A percentile compares a stretch with the other conserved stretches of the same genome.
These are phyloP conservation scores for Apiotrichum brassicae DNA, from an alignment of 1,284 basidiomycete species.

Conservation along the genomic window DNA sequence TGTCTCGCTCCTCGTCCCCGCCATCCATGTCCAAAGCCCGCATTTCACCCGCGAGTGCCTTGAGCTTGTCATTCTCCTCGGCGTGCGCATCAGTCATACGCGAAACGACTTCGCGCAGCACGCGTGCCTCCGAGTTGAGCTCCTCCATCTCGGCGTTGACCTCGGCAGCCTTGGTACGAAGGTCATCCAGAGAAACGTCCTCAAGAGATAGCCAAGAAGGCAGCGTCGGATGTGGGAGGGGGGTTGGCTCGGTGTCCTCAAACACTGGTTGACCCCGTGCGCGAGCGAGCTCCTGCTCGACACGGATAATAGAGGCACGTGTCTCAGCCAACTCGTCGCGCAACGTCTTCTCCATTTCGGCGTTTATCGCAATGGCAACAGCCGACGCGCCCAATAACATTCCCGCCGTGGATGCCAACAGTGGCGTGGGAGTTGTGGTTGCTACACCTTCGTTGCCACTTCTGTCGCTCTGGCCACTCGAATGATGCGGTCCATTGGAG, in stretches of 20 bases:
- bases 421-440: too few relatives aligned
- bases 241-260: background rate
- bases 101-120: constrained; percentile 20
- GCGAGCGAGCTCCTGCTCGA: constrained; percentile 24
- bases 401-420: background rate
- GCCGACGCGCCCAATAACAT: constrained; percentile 12
- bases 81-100: constrained; percentile 23
- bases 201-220: constrained; percentile 4
- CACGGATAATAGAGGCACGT: constrained; percentile 24
- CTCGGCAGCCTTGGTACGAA: constrained; percentile 3
- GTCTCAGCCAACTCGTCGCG: constrained; percentile 35
- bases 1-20: constrained; percentile 23
- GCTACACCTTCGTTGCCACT: too few relatives aligned
- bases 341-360: constrained; percentile 36
- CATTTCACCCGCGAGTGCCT: constrained; percentile 23
- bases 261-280: constrained; percentile 6
- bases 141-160: constrained; percentile 4
- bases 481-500: background rate
- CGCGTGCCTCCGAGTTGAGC: constrained; percentile 11
- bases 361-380: constrained; percentile 30
- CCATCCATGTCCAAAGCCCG: constrained; percentile 18
- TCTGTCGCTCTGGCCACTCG: background rate
- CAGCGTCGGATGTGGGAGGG: constrained; percentile 1
- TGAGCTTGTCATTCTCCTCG: constrained; percentile 24
- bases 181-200: constrained; percentile 2